phyloP scores from a whole-genome alignment of 257 asterid genomes.

The Capsicum rhomboideum region DNA sequence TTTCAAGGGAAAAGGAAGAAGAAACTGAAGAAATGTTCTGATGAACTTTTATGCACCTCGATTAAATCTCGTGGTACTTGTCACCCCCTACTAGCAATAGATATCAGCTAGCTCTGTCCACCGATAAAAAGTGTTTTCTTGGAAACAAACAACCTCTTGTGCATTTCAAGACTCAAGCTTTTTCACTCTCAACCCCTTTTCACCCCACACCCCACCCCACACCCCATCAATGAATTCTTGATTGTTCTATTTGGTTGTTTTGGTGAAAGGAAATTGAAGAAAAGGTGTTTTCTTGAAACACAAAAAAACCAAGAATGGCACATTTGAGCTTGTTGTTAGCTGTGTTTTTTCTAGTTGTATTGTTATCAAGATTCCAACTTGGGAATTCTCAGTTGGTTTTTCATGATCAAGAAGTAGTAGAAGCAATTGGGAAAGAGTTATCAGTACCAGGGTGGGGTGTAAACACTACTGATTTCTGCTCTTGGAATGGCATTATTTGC shows the following conservation, averaged over 20 bases:
- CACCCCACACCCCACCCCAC: background rate
- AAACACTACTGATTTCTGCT: slow-evolving; percentile 52
- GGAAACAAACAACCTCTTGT: no score
- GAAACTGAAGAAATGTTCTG: no score
- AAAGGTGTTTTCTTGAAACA: background rate
- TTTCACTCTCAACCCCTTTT: background rate
- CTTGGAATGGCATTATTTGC: slow-evolving; percentile 80
- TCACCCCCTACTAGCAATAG: no score
- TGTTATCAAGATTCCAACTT: slow-evolving; percentile 2
- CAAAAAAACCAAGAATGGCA: background rate
- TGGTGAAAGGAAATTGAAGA: background rate
- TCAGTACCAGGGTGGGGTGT: slow-evolving; percentile 55
- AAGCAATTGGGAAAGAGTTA: slow-evolving; percentile 55
- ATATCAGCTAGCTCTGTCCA: no score
- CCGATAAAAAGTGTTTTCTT: no score
- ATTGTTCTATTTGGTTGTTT: background rate
- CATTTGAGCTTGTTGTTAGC: background rate
- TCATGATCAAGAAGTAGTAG: slow-evolving; percentile 36
- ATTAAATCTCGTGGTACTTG: no score
- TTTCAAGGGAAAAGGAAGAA: no score
- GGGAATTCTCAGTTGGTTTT: background rate
- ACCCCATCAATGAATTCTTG: background rate
- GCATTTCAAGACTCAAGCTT: background rate
- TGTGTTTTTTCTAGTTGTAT: background rate
- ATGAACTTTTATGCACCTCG: no score